Conservation (phyloP, 805 yeast genomes). For the Cyberlindnera galapagoensis region DNA sequence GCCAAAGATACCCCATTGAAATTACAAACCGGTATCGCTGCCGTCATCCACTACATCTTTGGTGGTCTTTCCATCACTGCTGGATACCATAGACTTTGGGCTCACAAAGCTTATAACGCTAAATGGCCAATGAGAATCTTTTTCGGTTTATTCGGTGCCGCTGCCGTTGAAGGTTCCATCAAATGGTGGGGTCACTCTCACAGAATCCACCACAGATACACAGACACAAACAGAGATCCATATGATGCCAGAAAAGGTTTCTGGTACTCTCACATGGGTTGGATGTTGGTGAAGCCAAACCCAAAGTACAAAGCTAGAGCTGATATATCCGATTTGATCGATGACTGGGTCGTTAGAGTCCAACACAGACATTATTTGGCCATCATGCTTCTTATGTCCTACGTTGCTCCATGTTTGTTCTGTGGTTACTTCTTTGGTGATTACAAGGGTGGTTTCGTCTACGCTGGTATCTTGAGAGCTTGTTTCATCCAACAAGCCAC, state of each 20-base stretch:
- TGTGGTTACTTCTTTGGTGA: conserved; percentile 55
- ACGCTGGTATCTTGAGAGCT: conserved; percentile 68
- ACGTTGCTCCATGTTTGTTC: conserved; percentile 52
- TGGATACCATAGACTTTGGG: conserved; percentile 76
- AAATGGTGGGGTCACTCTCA: conserved; percentile 89
- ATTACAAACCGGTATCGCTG: conserved; percentile 17
- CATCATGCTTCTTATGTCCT: conserved; percentile 55
- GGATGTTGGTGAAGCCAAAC: conserved; percentile 79
- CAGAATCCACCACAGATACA: conserved; percentile 81
- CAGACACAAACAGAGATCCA: conserved; percentile 79
- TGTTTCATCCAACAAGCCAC: conserved; percentile 77
- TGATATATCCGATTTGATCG: conserved; percentile 62
- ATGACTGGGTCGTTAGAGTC: conserved; percentile 72
- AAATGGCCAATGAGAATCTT: conserved; percentile 53
- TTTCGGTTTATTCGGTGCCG: conserved; percentile 75
- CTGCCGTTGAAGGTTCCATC: conserved; percentile 78
- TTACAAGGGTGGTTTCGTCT: conserved; percentile 66
- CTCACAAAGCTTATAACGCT: conserved; percentile 70
- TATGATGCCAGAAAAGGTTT: conserved; percentile 81
- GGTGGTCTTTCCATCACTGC: conserved; percentile 78
- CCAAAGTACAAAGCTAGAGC: conserved; percentile 65
- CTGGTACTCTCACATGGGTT: conserved; percentile 81
- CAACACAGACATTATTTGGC: conserved; percentile 74
- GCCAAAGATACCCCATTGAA: conserved; percentile 43
- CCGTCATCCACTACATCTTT: conserved; percentile 45